Percentiles rank a stretch among this genome's conserved stretches.
phyloP scores from a whole-genome alignment of 2,329 filamentous ascomycete genomes.

The Ascochyta koolunga region DNA sequence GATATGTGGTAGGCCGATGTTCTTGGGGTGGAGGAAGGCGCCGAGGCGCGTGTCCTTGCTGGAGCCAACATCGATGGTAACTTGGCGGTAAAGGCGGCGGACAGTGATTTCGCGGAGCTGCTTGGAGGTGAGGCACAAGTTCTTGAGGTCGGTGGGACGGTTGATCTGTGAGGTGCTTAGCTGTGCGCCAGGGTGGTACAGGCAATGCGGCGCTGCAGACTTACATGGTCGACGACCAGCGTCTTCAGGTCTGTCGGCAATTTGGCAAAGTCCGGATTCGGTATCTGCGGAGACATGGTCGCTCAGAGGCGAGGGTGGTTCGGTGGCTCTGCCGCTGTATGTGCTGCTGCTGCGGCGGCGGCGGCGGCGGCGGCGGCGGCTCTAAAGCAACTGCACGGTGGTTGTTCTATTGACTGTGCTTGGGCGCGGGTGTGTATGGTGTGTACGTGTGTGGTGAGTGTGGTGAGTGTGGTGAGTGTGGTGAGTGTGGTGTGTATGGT shows the following conservation, averaged over 20 bases:
- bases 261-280: slow-evolving; percentile 34
- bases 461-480: too few relatives aligned
- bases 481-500: too few relatives aligned
- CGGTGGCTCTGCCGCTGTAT: not conserved
- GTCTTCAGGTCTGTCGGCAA: slow-evolving; percentile 49
- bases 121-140: slow-evolving; percentile 55
- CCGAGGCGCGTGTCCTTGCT: slow-evolving; percentile 52
- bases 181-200: not conserved
- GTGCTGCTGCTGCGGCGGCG: not conserved
- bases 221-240: slow-evolving; percentile 48
- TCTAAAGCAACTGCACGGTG: not conserved
- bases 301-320: not conserved
- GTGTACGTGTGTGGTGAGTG: too few relatives aligned
- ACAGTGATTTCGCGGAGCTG: slow-evolving; percentile 55
- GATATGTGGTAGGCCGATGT: slow-evolving; percentile 56
- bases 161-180: slow-evolving; percentile 41
- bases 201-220: slow-evolving; percentile 11
- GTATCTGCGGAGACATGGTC: slow-evolving; percentile 31
- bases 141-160: slow-evolving; percentile 56
- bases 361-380: slow-evolving; percentile 2
- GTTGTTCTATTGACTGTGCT: not conserved
- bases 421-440: not conserved
- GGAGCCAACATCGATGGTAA: slow-evolving; percentile 55
- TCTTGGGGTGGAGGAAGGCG: slow-evolving; percentile 54
- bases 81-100: slow-evolving; percentile 54